Percentiles rank a stretch among this genome's conserved stretches.
These are phyloP conservation scores for Cymodocea nodosa DNA, from an alignment of 116 monocot genomes.

Conservation along the genomic window DNA sequence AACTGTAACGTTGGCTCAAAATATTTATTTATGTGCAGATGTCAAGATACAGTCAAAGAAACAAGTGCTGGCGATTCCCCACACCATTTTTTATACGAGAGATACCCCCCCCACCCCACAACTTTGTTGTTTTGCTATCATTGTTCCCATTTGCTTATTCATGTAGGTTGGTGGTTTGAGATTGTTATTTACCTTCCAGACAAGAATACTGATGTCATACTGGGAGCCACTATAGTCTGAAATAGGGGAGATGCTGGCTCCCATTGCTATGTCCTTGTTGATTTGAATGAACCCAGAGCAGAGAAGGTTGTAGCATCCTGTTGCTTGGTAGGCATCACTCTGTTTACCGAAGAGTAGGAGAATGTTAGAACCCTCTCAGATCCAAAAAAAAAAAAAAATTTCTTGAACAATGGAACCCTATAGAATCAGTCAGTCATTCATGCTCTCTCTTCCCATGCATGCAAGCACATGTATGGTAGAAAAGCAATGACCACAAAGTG, in stretches of 20 bases:
- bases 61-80: not conserved
- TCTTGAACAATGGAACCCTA: not conserved
- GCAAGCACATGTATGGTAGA: not conserved
- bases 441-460: not conserved
- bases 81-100: too few species aligned
- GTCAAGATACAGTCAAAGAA: too few species aligned
- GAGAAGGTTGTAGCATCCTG: conserved; percentile 18
- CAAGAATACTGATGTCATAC: conserved; percentile 61
- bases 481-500: not conserved
- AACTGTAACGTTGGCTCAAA: not conserved
- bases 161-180: not conserved
- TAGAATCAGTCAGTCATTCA: not conserved
- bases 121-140: not conserved
- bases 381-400: not conserved
- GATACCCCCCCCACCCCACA: too few species aligned
- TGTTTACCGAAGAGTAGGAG: not conserved
- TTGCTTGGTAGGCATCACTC: conserved; percentile 19
- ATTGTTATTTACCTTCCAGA: conserved; percentile 46
- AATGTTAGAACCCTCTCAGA: not conserved
- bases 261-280: conserved; percentile 70
- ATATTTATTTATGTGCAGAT: too few species aligned
- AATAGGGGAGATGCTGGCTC: conserved; percentile 60
- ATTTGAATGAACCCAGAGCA: conserved; percentile 27
- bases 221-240: conserved; percentile 45
- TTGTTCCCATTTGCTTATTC: not conserved